Percentiles rank a stretch among this genome's conserved stretches.
Conservation (phyloP, 2,329 filamentous ascomycete species). For the Harringtonia aguacate region DNA sequence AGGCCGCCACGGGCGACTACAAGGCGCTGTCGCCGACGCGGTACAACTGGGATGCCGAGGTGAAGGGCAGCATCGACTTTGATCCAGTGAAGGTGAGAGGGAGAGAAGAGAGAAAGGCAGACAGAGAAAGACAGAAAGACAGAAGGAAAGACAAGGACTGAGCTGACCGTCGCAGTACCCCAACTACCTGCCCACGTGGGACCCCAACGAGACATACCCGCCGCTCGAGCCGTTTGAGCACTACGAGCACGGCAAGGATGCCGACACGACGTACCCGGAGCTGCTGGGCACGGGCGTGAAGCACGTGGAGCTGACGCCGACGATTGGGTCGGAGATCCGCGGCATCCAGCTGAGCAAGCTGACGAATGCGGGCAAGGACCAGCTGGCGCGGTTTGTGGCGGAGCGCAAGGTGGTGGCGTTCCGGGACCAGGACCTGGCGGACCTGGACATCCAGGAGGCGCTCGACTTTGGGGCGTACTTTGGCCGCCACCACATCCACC, state of each 20-base stretch:
- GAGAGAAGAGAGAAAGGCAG: too few species aligned
- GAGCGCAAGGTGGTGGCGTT: conserved; percentile 62
- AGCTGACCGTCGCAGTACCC: conserved; percentile 32
- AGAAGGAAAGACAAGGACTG: not conserved
- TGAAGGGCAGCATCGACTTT: conserved; percentile 10
- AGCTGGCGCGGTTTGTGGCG: conserved; percentile 58
- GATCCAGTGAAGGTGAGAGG: conserved; percentile 11
- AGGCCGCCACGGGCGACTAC: conserved; percentile 14
- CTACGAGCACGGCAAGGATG: conserved; percentile 59
- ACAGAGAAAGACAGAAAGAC: too few species aligned
- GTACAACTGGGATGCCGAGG: conserved; percentile 12
- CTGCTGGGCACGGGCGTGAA: conserved; percentile 39
- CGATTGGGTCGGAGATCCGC: conserved; percentile 56
- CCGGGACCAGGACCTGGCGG: conserved; percentile 55
- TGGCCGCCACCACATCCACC: conserved; percentile 58
- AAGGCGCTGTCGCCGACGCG: conserved; percentile 12
- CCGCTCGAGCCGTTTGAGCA: conserved; percentile 56
- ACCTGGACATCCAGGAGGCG: conserved; percentile 53
- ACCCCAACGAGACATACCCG: conserved; percentile 46
- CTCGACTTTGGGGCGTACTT: conserved; percentile 54
- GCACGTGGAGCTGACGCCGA: conserved; percentile 51
- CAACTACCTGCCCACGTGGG: conserved; percentile 56
- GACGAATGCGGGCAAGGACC: conserved; percentile 52
- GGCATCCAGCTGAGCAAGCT: conserved; percentile 58
- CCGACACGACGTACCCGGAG: conserved; percentile 51